phyloP scores from a whole-genome alignment of 2,329 filamentous ascomycete genomes.

The Mollisiaceae sp. region DNA sequence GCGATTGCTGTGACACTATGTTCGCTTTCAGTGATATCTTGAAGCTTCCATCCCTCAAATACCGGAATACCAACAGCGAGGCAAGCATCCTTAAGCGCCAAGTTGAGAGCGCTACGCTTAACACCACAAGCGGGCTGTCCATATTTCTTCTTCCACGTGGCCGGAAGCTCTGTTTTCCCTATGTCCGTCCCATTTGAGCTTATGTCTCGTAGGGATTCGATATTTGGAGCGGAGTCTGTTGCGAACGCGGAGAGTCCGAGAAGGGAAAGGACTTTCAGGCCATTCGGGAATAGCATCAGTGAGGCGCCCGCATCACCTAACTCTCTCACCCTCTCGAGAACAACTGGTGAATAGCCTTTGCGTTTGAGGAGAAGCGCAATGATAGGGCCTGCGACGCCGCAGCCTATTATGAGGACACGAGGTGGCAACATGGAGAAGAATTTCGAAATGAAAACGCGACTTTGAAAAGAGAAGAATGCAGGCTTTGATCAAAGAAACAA shows the following conservation, averaged over 20 bases:
- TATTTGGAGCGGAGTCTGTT: background rate
- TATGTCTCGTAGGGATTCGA: slow-evolving; percentile 2
- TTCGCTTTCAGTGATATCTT: slow-evolving; percentile 14
- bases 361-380: slow-evolving; percentile 24
- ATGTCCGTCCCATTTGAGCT: background rate
- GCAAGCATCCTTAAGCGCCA: slow-evolving; percentile 12
- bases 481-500: too few species aligned
- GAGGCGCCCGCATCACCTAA: slow-evolving; percentile 17
- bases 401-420: slow-evolving; percentile 24
- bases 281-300: slow-evolving; percentile 18
- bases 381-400: slow-evolving; percentile 25
- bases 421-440: background rate
- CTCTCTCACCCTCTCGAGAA: slow-evolving; percentile 22
- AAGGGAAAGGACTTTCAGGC: slow-evolving; percentile 5
- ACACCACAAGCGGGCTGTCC: slow-evolving; percentile 21
- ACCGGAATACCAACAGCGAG: slow-evolving; percentile 14
- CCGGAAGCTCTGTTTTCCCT: background rate
- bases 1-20: slow-evolving; percentile 13
- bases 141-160: slow-evolving; percentile 11
- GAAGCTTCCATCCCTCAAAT: slow-evolving; percentile 18
- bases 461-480: background rate
- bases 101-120: slow-evolving; percentile 15
- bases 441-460: background rate
- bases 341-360: slow-evolving; percentile 26
- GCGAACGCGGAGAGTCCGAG: background rate